Percentiles rank a stretch among this genome's conserved stretches.
Conservation (phyloP, 495 filamentous ascomycete species). For the Thermothielavioides terrestris region DNA sequence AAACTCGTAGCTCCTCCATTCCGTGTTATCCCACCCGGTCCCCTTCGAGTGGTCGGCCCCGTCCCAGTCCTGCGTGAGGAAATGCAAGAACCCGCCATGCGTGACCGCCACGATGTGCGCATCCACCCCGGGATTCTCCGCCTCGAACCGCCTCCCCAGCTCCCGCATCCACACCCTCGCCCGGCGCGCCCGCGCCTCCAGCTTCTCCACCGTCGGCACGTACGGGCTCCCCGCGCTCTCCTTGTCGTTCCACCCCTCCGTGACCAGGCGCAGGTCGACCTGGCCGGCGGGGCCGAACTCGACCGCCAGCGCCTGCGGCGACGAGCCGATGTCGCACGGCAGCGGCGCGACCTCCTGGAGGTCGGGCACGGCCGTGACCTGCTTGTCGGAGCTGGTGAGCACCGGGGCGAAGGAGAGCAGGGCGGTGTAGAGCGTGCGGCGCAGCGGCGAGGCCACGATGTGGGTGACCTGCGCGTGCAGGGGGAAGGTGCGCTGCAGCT, state of each 20-base stretch:
- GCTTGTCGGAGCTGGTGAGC: conserved; percentile 4
- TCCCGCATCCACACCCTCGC: conserved; percentile 62
- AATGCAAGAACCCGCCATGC: conserved; percentile 47
- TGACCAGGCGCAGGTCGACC: conserved; percentile 56
- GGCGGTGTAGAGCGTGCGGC: conserved; percentile 75
- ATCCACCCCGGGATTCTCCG: conserved; percentile 37
- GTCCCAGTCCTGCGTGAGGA: conserved; percentile 76
- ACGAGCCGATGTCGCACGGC: conserved; percentile 72
- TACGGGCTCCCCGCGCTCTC: conserved; percentile 39
- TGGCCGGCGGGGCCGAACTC: conserved; percentile 50
- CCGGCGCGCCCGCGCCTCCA: conserved; percentile 53
- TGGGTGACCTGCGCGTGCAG: conserved; percentile 55
- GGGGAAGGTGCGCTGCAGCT: conserved; percentile 56
- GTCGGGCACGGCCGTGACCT: conserved; percentile 54
- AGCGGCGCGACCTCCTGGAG: conserved; percentile 70
- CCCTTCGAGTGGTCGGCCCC: conserved; percentile 50
- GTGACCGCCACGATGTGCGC: conserved; percentile 54
- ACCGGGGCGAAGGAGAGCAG: conserved; percentile 57
- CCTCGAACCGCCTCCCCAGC: conserved; percentile 23
- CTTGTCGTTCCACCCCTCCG: conserved; percentile 66
- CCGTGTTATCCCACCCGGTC: conserved; percentile 80
- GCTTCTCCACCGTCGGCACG: conserved; percentile 46
- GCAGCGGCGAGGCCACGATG: conserved; percentile 73
- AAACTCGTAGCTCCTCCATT: conserved; percentile 71
- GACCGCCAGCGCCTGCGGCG: conserved; percentile 38